phyloP scores from a whole-genome alignment of 2,329 filamentous ascomycete species.

The Calonectria leucothoes region DNA sequence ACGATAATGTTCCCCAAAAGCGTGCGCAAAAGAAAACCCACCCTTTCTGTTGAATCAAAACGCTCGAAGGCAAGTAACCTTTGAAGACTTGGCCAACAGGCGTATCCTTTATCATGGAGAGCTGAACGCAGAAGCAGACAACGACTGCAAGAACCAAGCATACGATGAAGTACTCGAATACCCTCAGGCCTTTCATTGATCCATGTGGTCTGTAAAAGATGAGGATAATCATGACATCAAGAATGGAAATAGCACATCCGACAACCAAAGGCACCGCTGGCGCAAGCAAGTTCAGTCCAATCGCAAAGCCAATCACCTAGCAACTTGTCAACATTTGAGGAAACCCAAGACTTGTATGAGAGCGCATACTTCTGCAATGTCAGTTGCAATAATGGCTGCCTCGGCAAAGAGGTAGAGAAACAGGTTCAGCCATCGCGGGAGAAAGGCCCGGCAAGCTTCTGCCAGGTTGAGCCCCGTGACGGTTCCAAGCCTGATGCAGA shows the following conservation, averaged over 20 bases:
- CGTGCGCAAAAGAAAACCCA: constrained; percentile 37
- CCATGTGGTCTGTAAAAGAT: constrained; percentile 73
- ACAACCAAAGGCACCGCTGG: constrained; percentile 73
- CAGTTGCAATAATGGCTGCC: constrained; percentile 76
- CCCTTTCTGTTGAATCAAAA: constrained; percentile 68
- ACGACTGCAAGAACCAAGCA: constrained; percentile 75
- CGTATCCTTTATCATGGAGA: constrained; percentile 69
- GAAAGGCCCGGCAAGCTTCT: constrained; percentile 72
- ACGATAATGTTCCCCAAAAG: constrained; percentile 1
- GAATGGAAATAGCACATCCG: constrained; percentile 75
- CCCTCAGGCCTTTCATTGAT: constrained; percentile 67
- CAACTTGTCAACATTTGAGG: background rate
- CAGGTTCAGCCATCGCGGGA: constrained; percentile 74
- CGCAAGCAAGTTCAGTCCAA: constrained; percentile 74
- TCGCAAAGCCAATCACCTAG: constrained; percentile 76
- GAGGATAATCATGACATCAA: constrained; percentile 75
- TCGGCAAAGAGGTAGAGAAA: constrained; percentile 73
- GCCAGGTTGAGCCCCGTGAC: constrained; percentile 76
- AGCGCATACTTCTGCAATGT: constrained; percentile 68
- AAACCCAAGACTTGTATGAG: background rate
- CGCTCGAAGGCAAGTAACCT: constrained; percentile 72
- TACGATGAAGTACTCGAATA: constrained; percentile 75
- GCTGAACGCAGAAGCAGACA: constrained; percentile 77
- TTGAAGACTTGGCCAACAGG: constrained; percentile 69
- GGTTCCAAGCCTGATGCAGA: constrained; percentile 76